These are phyloP conservation scores for Lasiosphaeriaceae sp. DNA, from an alignment of 495 filamentous ascomycete genomes.

Conservation along the genomic window DNA sequence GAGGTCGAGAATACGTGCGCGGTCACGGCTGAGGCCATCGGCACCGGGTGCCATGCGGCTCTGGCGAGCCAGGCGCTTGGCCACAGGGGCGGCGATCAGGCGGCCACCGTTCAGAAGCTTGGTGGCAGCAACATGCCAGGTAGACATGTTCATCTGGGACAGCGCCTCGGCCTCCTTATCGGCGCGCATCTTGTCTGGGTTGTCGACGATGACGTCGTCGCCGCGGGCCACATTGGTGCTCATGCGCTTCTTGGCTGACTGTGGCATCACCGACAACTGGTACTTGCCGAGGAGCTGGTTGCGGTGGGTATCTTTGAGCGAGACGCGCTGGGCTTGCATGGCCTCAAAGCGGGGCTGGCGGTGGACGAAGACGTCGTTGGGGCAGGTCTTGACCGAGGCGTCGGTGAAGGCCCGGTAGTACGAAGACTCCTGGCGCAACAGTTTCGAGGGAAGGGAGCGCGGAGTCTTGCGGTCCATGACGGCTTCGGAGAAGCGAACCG, in stretches of 20 bases:
- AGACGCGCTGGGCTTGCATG: conserved; percentile 74
- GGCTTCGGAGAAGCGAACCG: conserved; percentile 70
- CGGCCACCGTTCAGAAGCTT: conserved; percentile 76
- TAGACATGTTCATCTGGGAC: conserved; percentile 65
- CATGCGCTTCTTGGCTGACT: conserved; percentile 55
- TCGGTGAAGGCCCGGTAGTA: conserved; percentile 88
- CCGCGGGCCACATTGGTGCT: conserved; percentile 55
- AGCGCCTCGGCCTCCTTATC: conserved; percentile 79
- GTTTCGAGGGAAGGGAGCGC: conserved; percentile 41
- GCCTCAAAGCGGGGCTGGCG: conserved; percentile 84
- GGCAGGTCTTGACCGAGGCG: conserved; percentile 52
- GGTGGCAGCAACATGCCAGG: conserved; percentile 77
- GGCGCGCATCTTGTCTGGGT: conserved; percentile 58
- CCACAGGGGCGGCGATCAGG: conserved; percentile 72
- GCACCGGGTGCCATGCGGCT: conserved; percentile 41
- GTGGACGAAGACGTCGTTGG: conserved; percentile 76
- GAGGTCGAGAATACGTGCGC: conserved; percentile 77
- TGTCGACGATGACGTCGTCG: conserved; percentile 49
- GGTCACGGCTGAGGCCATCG: conserved; percentile 41
- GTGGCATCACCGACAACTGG: conserved; percentile 55
- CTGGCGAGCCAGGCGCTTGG: conserved; percentile 51
- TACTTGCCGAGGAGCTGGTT: conserved; percentile 76
- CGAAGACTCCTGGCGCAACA: conserved; percentile 65
- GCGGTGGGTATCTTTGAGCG: conserved; percentile 57
- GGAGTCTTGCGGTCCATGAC: conserved; percentile 44